Evolutionary conservation across 306 rosid species (phyloP), one percentile per base, ranked within the genome.

Genomic region (Rosa multiflora): DNA sequence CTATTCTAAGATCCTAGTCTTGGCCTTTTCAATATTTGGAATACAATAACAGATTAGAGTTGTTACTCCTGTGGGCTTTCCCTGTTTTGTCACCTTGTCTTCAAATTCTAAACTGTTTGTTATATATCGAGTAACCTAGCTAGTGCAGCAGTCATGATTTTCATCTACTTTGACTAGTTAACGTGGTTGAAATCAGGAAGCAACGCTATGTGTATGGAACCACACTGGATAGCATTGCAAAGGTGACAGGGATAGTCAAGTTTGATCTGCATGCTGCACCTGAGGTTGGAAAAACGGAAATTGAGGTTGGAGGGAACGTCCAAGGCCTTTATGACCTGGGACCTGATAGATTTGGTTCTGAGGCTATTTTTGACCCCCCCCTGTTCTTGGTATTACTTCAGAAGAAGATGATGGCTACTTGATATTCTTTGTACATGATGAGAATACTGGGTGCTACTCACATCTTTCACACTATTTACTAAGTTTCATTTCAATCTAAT

Each of bases 401-500:
- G 90, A 86, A 87, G 98, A 95, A 91, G 99, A 95, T 82, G 97
- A 92, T 83, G 99, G 99, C 81, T 92, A 88, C 89, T 85, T 92
- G 75, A 91, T 95, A 73, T 82, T 86, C 79, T 95, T 91, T 76
- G 96, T 88, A n/a, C 97, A 95, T 15, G 94, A 91, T 11, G 99
- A 95, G 88, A 91, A 84, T 53, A 79, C 87, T 0, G 89, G 97
- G 98, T 95, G 90, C 20, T 43, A 48, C 70, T 72, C 76, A 71
- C 74, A 26, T 77, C 76, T 76, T 73, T 49, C 56, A 55, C n/a
- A 18, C 11, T 53, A 39, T 23, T 70, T 43, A 53, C 51, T 1
- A 42, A 32, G 35, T 1, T 23, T 37, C 32, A 7, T 68, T n/a
- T 23, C 12, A 23, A n/a, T 67, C 20, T 47, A 14, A 18, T 26